Base-by-base conservation (phyloP, 768 basidiomycete species). In the Mycena sanguinolenta region DNA sequence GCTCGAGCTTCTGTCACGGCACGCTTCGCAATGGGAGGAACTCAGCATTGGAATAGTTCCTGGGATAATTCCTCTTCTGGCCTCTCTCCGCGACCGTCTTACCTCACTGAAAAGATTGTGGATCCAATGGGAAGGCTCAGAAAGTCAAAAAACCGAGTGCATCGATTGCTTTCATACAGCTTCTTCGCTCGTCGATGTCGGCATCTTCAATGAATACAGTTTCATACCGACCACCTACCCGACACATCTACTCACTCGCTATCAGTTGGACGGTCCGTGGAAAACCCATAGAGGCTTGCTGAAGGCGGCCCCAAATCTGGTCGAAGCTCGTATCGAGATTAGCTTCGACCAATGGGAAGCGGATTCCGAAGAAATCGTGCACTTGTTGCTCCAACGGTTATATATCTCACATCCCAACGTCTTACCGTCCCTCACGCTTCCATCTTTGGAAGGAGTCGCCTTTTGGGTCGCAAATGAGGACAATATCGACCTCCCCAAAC, bases 191-290 rank as follows among this genome's bases (percentile, higher is more conserved):
- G 46, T 59, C 3, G 57, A 66, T 19, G 57, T 53, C 23, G 36
- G 57, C 23, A 3, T 53, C 2, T 8, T 1, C 36, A 36, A 58
- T 46, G 19, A 28, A 34, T 38, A 28, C 30, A 39, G 39, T 14
- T 59, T 14, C 10, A 17, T 58, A 14, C 49, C 57, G 1, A 23
- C 50, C 14, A 25, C 25, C 8, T 25, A 58, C 10, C 57, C 65
- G 5, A 34, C 21, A 1, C 65, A 53, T 13, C 55, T 39, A 8
- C 58, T 66, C 36, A 66, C 58, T 23, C 34, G 55, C 5, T 55
- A 61, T 39, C 28, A n/a, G 14, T 9, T 67, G 2, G 42, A 61
- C 58, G 49, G 21, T 21, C 59, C 66, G 16, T 67, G 58, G 66
- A n/a, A 32, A 14, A 25, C 23, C 12, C 66, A 67, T 32, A 2